A percentile compares a stretch with the other conserved stretches of the same genome.
These are phyloP conservation scores for Coriaria nepalensis DNA, from an alignment of 306 rosid genomes.

Conservation along the genomic window DNA sequence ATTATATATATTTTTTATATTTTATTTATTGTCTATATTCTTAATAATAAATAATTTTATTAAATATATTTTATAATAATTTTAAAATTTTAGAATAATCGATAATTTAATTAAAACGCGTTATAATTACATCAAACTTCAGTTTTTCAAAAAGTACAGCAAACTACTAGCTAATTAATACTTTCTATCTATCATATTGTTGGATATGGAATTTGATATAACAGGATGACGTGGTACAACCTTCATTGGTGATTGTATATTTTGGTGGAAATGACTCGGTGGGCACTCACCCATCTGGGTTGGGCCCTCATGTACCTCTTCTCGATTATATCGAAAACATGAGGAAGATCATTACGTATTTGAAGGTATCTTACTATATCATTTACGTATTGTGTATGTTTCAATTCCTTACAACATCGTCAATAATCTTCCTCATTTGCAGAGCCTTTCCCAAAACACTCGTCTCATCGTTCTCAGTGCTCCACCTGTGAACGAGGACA, in stretches of 20 bases:
- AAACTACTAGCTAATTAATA: no score
- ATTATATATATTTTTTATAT: no score
- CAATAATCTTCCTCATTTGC: constrained; percentile 10
- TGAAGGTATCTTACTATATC: no score
- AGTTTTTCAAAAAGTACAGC: no score
- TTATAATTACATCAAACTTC: no score
- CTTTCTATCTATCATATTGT: no score
- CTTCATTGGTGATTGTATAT: constrained; percentile 66
- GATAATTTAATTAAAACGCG: no score
- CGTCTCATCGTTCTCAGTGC: constrained; percentile 43
- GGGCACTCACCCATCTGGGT: constrained; percentile 40
- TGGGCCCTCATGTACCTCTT: constrained; percentile 60
- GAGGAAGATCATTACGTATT: constrained; percentile 51
- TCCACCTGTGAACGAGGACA: constrained; percentile 50
- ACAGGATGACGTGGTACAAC: constrained; percentile 48
- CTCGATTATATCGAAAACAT: constrained; percentile 59
- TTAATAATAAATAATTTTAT: no score
- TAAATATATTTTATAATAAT: no score
- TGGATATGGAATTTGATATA: background rate
- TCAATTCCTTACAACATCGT: background rate
- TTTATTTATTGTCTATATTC: no score
- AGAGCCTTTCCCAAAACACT: constrained; percentile 46
- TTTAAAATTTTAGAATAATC: no score
- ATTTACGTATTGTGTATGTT: no score
- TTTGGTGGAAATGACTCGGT: constrained; percentile 82